These are phyloP conservation scores for Zea luxurians DNA, from an alignment of 176 grass and related monocot genomes.

Conservation along the genomic window DNA sequence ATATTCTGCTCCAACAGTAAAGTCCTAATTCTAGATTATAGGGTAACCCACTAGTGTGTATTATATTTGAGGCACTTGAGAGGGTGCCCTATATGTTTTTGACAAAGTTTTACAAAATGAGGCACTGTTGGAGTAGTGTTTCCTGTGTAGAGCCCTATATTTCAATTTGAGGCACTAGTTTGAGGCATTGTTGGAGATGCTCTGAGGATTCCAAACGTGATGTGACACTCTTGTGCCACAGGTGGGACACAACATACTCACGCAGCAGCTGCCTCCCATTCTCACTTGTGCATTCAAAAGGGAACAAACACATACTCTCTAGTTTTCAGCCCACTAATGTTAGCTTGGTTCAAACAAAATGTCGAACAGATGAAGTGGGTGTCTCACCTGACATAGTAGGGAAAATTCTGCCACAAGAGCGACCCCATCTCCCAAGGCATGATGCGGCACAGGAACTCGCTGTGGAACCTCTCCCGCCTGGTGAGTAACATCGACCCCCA, in stretches of 20 bases:
- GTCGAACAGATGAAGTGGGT: slow-evolving; percentile 30
- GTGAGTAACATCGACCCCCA: slow-evolving; percentile 71
- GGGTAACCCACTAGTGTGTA: too few species aligned
- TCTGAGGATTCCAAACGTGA: slow-evolving; percentile 62
- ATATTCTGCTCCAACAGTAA: too few species aligned
- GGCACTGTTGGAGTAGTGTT: too few species aligned
- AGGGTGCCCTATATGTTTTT: too few species aligned
- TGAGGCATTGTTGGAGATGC: too few species aligned
- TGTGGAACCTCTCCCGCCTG: slow-evolving; percentile 68
- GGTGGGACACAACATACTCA: slow-evolving; percentile 73
- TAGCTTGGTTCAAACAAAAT: slow-evolving; percentile 38
- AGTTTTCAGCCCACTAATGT: slow-evolving; percentile 4
- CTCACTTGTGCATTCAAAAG: slow-evolving; percentile 50
- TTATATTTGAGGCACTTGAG: too few species aligned
- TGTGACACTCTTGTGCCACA: slow-evolving; percentile 67
- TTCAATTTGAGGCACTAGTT: too few species aligned
- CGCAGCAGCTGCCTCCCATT: slow-evolving; percentile 56
- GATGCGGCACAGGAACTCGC: slow-evolving; percentile 76
- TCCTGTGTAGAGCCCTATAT: too few species aligned
- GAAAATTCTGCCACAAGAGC: slow-evolving; percentile 85
- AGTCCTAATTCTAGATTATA: too few species aligned
- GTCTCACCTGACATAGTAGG: slow-evolving; percentile 77
- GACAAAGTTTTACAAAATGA: too few species aligned
- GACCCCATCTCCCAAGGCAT: slow-evolving; percentile 80
- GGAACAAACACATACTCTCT: slow-evolving; percentile 1